A percentile compares a stretch with the other conserved stretches of the same genome.
phyloP scores from a whole-genome alignment of 495 filamentous ascomycete genomes.

The Daldinia grandis region DNA sequence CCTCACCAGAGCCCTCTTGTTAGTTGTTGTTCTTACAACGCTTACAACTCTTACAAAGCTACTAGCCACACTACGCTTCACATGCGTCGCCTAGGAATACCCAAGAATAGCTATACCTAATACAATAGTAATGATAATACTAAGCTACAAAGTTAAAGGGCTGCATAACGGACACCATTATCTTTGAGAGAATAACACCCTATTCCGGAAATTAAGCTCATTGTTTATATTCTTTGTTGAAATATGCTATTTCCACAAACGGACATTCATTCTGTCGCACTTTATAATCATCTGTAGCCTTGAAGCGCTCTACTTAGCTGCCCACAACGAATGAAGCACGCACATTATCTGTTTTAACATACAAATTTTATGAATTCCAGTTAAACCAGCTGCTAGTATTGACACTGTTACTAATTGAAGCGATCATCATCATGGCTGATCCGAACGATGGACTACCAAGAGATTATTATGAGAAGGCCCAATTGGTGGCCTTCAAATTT shows the following conservation, averaged over 20 bases:
- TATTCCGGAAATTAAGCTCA: not conserved
- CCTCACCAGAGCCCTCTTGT: too few relatives aligned
- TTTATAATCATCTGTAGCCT: not conserved
- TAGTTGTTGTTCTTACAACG: too few relatives aligned
- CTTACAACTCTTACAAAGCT: too few relatives aligned
- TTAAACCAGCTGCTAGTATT: not conserved
- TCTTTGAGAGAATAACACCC: not conserved
- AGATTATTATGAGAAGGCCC: not conserved
- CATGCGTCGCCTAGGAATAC: not conserved
- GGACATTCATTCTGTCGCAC: not conserved
- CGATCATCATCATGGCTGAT: not conserved
- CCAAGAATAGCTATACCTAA: too few relatives aligned
- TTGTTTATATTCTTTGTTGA: constrained; percentile 1
- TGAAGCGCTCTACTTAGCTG: not conserved
- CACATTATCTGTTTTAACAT: not conserved
- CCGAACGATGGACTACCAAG: not conserved
- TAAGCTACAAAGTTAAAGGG: not conserved
- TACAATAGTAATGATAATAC: not conserved
- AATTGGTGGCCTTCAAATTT: not conserved
- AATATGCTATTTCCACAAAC: not conserved
- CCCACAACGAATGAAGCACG: not conserved
- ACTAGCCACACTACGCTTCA: not conserved
- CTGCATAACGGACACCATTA: not conserved
- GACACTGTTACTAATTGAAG: not conserved
- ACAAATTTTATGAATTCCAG: not conserved